phyloP scores from a whole-genome alignment of 257 asterid species.

The Capsicum pubescens region DNA sequence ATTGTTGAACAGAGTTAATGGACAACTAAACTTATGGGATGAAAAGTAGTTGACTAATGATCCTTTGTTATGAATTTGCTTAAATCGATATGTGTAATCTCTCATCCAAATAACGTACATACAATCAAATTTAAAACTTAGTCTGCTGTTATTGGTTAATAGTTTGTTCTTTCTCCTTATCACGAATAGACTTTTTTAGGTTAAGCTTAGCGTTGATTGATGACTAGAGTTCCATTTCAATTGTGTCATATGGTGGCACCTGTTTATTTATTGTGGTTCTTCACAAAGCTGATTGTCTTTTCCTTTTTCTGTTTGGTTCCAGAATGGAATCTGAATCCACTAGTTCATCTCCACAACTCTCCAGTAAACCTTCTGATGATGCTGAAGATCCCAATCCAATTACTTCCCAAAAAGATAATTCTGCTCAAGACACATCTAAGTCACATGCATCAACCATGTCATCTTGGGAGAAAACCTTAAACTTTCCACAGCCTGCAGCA shows the following conservation, averaged over 20 bases:
- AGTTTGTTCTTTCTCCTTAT: background rate
- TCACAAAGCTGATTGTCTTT: background rate
- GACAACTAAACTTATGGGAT: too few species aligned
- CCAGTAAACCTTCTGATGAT: conserved; percentile 51
- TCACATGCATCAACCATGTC: conserved; percentile 59
- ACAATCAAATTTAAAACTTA: background rate
- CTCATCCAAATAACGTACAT: background rate
- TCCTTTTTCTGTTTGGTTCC: conserved; percentile 23
- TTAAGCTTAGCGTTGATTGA: background rate
- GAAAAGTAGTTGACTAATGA: too few species aligned
- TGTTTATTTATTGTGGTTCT: conserved; percentile 13
- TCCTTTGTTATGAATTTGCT: too few species aligned
- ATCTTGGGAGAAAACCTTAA: conserved; percentile 68
- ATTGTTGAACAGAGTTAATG: too few species aligned
- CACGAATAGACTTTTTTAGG: background rate
- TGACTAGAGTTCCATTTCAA: conserved; percentile 11
- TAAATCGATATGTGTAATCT: background rate
- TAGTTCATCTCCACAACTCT: conserved; percentile 45
- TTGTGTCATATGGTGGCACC: background rate
- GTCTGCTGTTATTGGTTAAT: background rate
- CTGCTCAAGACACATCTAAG: conserved; percentile 53
- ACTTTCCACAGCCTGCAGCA: conserved; percentile 56
- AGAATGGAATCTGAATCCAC: conserved; percentile 72
- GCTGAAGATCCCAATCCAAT: conserved; percentile 44
- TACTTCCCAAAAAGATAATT: conserved; percentile 45